phyloP scores from a whole-genome alignment of 2,329 filamentous ascomycete species.

The Colletotrichum filicis region DNA sequence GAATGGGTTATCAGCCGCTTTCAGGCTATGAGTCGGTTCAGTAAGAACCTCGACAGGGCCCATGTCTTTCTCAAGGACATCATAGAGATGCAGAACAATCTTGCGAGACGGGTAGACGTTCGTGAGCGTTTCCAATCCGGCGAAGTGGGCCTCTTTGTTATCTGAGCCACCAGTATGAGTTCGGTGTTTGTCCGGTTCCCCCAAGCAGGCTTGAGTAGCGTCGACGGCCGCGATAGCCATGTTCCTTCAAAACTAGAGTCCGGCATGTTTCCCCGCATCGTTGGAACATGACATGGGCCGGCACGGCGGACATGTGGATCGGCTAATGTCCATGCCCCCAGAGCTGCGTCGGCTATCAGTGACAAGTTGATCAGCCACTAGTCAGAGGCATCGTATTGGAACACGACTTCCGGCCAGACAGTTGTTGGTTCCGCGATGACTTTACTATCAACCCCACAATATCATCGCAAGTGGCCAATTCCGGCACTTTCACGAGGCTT shows the following conservation, averaged over 20 bases:
- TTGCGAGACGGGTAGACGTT: conserved; percentile 34
- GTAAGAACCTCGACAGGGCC: conserved; percentile 46
- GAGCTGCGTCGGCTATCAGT: conserved; percentile 7
- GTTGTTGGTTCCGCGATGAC: background rate
- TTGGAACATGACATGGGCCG: background rate
- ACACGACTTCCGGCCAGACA: background rate
- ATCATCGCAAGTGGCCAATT: background rate
- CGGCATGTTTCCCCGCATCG: conserved; percentile 3
- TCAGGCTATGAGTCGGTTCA: conserved; percentile 42
- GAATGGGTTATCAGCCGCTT: conserved; percentile 48
- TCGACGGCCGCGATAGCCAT: background rate
- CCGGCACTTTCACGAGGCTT: background rate
- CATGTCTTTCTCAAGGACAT: conserved; percentile 41
- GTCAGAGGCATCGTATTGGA: background rate
- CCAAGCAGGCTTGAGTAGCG: background rate
- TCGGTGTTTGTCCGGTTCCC: background rate
- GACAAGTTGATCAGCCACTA: background rate
- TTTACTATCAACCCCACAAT: background rate
- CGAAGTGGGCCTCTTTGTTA: conserved; percentile 37
- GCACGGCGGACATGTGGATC: background rate
- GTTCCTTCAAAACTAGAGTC: background rate
- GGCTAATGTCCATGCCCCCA: conserved; percentile 1
- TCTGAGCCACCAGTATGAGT: conserved; percentile 20
- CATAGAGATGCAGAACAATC: conserved; percentile 36
- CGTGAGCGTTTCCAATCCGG: conserved; percentile 33